Evolutionary conservation across 2,329 filamentous ascomycete genomes (phyloP).

Genomic region (Neodidymelliopsis sp.): DNA sequence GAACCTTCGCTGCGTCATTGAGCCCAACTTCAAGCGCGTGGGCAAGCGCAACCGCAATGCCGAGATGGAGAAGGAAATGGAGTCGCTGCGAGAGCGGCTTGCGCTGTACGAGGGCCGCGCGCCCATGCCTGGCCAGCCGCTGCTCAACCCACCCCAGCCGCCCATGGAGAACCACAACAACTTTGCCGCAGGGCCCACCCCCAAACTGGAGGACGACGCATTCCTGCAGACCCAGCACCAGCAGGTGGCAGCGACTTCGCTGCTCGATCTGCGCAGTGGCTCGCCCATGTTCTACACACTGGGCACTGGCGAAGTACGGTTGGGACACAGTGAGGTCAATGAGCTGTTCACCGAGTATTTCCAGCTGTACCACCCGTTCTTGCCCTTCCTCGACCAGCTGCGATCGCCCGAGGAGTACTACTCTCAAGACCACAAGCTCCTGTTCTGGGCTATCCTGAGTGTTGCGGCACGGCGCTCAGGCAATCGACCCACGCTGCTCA

Average conservation of each 20-base stretch:
- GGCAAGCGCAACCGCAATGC: slow-evolving; percentile 84
- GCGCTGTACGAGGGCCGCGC: slow-evolving; percentile 67
- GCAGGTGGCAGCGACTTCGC: slow-evolving; percentile 48
- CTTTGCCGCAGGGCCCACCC: slow-evolving; percentile 30
- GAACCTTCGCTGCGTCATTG: slow-evolving; percentile 84
- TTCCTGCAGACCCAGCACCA: slow-evolving; percentile 48
- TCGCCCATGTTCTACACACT: slow-evolving; percentile 66
- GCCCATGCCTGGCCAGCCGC: slow-evolving; percentile 29
- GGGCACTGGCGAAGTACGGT: slow-evolving; percentile 57
- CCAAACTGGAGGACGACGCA: slow-evolving; percentile 44
- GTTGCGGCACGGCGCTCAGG: slow-evolving; percentile 76
- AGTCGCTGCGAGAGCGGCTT: slow-evolving; percentile 63
- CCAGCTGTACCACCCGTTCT: slow-evolving; percentile 76
- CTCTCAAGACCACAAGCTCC: slow-evolving; percentile 76
- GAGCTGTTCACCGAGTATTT: slow-evolving; percentile 79
- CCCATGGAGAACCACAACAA: slow-evolving; percentile 28
- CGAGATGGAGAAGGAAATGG: slow-evolving; percentile 86
- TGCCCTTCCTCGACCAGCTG: slow-evolving; percentile 74
- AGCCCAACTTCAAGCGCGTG: slow-evolving; percentile 85
- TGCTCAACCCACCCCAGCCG: slow-evolving; percentile 35
- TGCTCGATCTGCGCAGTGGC: slow-evolving; percentile 54
- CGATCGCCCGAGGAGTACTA: slow-evolving; percentile 75
- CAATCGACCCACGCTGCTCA: slow-evolving; percentile 69
- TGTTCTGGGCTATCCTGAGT: slow-evolving; percentile 86
- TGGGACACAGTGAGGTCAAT: slow-evolving; percentile 53